A percentile compares a stretch with the other conserved stretches of the same genome.
Evolutionary conservation across 352 stramenopile species (phyloP).

Genomic region (Phytophthora foliorum): DNA sequence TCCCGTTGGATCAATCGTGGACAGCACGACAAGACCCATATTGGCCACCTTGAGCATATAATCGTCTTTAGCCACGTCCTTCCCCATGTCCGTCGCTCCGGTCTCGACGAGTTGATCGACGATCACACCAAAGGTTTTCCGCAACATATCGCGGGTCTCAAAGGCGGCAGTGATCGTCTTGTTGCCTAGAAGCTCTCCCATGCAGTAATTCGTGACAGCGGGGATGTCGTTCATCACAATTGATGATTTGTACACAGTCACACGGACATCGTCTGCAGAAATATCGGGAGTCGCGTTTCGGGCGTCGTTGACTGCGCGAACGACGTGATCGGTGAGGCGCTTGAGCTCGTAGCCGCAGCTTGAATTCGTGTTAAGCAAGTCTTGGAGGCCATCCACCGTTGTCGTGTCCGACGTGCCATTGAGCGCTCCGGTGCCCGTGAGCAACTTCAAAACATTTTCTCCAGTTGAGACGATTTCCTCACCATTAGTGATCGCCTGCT

Average conservation of each 20-base stretch:
- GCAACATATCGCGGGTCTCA: slow-evolving; percentile 28
- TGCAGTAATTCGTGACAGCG: slow-evolving; percentile 29
- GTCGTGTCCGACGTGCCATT: slow-evolving; percentile 24
- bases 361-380: slow-evolving; percentile 26
- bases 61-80: slow-evolving; percentile 33
- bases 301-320: slow-evolving; percentile 20
- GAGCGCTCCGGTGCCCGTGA: slow-evolving; percentile 25
- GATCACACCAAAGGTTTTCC: slow-evolving; percentile 31
- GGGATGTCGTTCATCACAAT: slow-evolving; percentile 35
- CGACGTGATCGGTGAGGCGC: slow-evolving; percentile 24
- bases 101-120: slow-evolving; percentile 29
- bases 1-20: slow-evolving; percentile 46
- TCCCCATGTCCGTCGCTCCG: slow-evolving; percentile 20
- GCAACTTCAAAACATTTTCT: slow-evolving; percentile 32
- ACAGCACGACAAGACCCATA: slow-evolving; percentile 42
- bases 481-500: slow-evolving; percentile 35
- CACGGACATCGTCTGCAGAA: slow-evolving; percentile 17
- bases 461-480: slow-evolving; percentile 35
- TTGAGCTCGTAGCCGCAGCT: slow-evolving; percentile 35
- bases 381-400: slow-evolving; percentile 31
- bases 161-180: slow-evolving; percentile 24
- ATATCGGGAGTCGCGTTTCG: slow-evolving; percentile 23
- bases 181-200: slow-evolving; percentile 18
- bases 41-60: slow-evolving; percentile 48
- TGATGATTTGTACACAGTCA: slow-evolving; percentile 29